Evolutionary conservation across 495 filamentous ascomycete genomes (phyloP).

Genomic region (Penicillium desertorum): DNA sequence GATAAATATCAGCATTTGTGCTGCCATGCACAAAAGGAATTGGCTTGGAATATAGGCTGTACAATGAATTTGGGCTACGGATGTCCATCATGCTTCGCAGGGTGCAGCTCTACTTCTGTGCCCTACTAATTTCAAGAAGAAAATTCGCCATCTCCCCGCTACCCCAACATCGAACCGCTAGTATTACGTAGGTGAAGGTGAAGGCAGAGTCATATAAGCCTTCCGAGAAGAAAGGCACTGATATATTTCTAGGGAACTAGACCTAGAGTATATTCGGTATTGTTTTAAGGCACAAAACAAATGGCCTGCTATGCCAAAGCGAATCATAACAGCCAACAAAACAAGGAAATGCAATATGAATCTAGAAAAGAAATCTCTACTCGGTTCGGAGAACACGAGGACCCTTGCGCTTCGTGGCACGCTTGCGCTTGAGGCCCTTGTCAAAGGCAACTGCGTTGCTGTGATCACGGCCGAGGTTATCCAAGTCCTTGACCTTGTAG

Average conservation of each 20-base stretch:
- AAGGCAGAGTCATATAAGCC: not conserved
- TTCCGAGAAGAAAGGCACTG: not conserved
- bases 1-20: constrained; percentile 17
- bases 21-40: constrained; percentile 26
- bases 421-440: constrained; percentile 92
- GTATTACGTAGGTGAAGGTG: not conserved
- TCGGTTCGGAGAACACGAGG: constrained; percentile 81
- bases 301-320: constrained; percentile 14
- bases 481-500: constrained; percentile 98
- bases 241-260: constrained; percentile 2
- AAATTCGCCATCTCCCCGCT: not conserved
- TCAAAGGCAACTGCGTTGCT: constrained; percentile 82
- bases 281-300: constrained; percentile 15
- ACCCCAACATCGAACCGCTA: not conserved
- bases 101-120: not conserved
- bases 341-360: constrained; percentile 11
- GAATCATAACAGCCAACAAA: constrained; percentile 13
- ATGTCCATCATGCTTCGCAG: not conserved
- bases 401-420: constrained; percentile 73
- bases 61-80: constrained; percentile 16
- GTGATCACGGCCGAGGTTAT: constrained; percentile 93
- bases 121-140: not conserved
- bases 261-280: constrained; percentile 11
- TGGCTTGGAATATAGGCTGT: constrained; percentile 14
- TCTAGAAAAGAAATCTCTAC: constrained; percentile 41